These are phyloP conservation scores for Phialemonium atrogriseum DNA, from an alignment of 2,329 filamentous ascomycete genomes.

Conservation along the genomic window DNA sequence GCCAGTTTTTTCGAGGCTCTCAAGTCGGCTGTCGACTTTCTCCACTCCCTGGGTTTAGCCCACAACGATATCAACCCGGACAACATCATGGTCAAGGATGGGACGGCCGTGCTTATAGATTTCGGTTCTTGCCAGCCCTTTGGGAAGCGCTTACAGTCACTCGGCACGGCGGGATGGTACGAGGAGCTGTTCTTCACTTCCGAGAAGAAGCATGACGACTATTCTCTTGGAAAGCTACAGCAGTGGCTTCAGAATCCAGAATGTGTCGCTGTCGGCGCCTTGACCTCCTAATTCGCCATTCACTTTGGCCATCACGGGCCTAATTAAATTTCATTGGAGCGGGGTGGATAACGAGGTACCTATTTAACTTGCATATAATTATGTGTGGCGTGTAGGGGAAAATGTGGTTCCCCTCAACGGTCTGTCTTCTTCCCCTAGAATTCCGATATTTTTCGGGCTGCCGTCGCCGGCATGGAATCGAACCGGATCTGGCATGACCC, in stretches of 20 bases:
- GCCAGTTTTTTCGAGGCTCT: constrained; percentile 10
- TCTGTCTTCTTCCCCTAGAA: too few relatives aligned
- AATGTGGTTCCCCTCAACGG: too few relatives aligned
- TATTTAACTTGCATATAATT: too few relatives aligned
- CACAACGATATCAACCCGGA: constrained; percentile 19
- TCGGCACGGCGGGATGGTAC: constrained; percentile 10
- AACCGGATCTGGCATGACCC: constrained; percentile 9
- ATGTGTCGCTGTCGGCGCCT: too few relatives aligned
- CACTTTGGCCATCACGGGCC: too few relatives aligned
- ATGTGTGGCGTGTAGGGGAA: too few relatives aligned
- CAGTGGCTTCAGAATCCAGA: constrained; percentile 6
- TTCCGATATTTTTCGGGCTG: too few relatives aligned
- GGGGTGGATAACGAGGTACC: too few relatives aligned
- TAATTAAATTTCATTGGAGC: too few relatives aligned
- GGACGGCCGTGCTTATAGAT: constrained; percentile 17
- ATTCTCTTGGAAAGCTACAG: constrained; percentile 6
- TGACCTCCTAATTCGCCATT: too few relatives aligned
- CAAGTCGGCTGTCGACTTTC: constrained; percentile 13
- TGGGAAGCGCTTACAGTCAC: constrained; percentile 7
- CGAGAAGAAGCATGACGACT: constrained; percentile 7
- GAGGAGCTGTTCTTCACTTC: constrained; percentile 8
- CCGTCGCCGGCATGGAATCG: too few relatives aligned
- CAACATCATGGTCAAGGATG: constrained; percentile 17
- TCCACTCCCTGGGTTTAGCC: constrained; percentile 17
- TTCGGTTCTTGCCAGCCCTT: constrained; percentile 18